Base-by-base conservation (phyloP, 345 rosid genomes). In the Limnanthes douglasii region DNA sequence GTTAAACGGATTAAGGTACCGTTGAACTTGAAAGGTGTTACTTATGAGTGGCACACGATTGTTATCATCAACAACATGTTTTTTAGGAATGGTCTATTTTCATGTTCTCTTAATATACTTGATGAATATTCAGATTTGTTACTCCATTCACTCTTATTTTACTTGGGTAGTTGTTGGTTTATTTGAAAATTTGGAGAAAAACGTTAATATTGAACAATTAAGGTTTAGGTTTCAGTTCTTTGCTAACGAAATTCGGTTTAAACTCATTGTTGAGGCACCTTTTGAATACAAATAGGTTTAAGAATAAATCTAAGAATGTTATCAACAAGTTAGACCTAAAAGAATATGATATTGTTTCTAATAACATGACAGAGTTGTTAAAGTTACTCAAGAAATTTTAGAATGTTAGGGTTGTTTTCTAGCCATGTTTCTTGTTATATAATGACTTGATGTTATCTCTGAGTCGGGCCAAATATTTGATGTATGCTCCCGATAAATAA, bases 111-210 rank as follows among this genome's bases (percentile, higher is more conserved):
- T 70, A 48, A 70, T 83, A 43, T 88, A 88, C 54, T 42, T 74
- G 51, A 73, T 88, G 95, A 95, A 88, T 68, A 57, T 88, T 55
- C 95, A 83, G 73, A 85, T 88, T 48, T 88, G 93, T 90, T 88
- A 83, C 26, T 60, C 95, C 0, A 88, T 88, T 38, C 83, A 60
- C 59, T 88, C 97, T 12, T 79, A 93, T 1, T 62, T 88, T 30
- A 78, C 68, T 37, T 95, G 97, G 18, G 97, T 84, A 14, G 59
- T 59, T 28, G 92, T 83, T 34, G 97, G 97, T 30, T 56, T 88
- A 62, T 79, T 83, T 49, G 73, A 48, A 38, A 95, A 88, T 53
- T 75, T 88, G 68, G 97, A 94, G 30, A 95, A 88, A 82, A 88
- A 79, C 50, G 68, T 90, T 41, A 86, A 77, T 54, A 68, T 83